phyloP scores from a whole-genome alignment of 495 filamentous ascomycete genomes.

The Tuber aestivum region DNA sequence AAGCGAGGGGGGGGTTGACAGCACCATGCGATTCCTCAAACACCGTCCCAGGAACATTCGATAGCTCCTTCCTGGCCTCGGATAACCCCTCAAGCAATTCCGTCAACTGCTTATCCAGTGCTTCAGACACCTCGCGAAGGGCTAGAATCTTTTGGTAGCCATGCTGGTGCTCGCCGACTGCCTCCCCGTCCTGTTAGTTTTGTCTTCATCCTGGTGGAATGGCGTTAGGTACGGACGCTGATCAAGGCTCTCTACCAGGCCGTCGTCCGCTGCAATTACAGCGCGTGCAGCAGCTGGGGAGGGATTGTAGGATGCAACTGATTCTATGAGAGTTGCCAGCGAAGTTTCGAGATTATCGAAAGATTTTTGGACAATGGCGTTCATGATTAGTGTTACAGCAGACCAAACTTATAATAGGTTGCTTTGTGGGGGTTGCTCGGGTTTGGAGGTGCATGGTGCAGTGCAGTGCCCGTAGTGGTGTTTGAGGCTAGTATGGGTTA shows the following conservation, averaged over 20 bases:
- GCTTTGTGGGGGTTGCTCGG: neutral
- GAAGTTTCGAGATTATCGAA: slow-evolving; percentile 66
- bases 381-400: slow-evolving; percentile 16
- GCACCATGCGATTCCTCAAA: slow-evolving; percentile 45
- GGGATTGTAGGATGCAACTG: slow-evolving; percentile 72
- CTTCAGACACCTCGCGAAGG: slow-evolving; percentile 56
- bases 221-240: slow-evolving; percentile 47
- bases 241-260: slow-evolving; percentile 56
- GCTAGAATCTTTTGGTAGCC: slow-evolving; percentile 59
- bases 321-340: slow-evolving; percentile 61
- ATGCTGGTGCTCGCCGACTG: slow-evolving; percentile 62
- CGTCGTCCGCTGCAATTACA: slow-evolving; percentile 61
- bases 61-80: slow-evolving; percentile 60
- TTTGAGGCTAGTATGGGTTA: neutral
- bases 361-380: slow-evolving; percentile 36
- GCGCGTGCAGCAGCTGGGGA: slow-evolving; percentile 57
- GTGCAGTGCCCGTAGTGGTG: neutral
- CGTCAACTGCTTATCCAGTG: slow-evolving; percentile 58
- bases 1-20: neutral
- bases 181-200: neutral
- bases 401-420: neutral
- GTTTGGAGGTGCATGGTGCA: neutral
- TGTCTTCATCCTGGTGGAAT: slow-evolving; percentile 4
- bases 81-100: slow-evolving; percentile 57
- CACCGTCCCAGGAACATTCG: slow-evolving; percentile 52